A percentile compares a stretch with the other conserved stretches of the same genome.
Conservation (phyloP, 306 rosid genomes). For the Fagus sylvatica region DNA sequence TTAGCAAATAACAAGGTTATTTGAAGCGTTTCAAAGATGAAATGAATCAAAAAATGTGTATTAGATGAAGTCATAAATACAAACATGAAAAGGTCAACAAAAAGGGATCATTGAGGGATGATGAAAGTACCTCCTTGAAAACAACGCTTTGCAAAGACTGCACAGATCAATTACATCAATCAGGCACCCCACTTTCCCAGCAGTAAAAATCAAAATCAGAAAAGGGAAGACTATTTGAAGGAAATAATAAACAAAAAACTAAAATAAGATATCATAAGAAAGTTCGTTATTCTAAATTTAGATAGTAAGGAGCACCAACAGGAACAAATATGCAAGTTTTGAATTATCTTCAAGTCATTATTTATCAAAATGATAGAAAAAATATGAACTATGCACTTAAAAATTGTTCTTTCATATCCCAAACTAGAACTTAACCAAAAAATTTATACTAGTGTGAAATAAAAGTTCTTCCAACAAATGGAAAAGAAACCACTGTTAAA, state of each 20-base stretch:
- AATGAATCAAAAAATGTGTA: neutral
- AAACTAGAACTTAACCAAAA: neutral
- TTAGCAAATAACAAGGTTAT: neutral
- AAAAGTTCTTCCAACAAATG: neutral
- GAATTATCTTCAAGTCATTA: neutral
- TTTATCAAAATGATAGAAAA: neutral
- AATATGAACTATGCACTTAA: neutral
- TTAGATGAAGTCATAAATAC: neutral
- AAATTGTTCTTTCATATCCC: neutral
- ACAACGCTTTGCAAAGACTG: slow-evolving; percentile 99
- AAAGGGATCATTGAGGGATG: slow-evolving; percentile 6
- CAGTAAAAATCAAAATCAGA: slow-evolving; percentile 7
- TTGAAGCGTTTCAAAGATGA: slow-evolving; percentile 7
- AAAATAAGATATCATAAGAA: neutral
- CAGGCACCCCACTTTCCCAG: slow-evolving; percentile 36
- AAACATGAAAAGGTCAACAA: slow-evolving; percentile 4
- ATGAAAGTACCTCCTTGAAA: slow-evolving; percentile 81
- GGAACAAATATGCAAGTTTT: neutral
- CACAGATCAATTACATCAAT: slow-evolving; percentile 43
- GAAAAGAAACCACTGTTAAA: neutral
- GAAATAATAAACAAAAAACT: neutral
- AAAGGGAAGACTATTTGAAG: neutral
- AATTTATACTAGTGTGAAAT: neutral
- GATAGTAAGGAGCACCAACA: neutral
- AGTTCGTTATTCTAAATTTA: neutral